Evolutionary conservation across 2,329 filamentous ascomycete genomes (phyloP), one percentile per base, ranked within the genome.

Genomic region (Phialocephala sp.): DNA sequence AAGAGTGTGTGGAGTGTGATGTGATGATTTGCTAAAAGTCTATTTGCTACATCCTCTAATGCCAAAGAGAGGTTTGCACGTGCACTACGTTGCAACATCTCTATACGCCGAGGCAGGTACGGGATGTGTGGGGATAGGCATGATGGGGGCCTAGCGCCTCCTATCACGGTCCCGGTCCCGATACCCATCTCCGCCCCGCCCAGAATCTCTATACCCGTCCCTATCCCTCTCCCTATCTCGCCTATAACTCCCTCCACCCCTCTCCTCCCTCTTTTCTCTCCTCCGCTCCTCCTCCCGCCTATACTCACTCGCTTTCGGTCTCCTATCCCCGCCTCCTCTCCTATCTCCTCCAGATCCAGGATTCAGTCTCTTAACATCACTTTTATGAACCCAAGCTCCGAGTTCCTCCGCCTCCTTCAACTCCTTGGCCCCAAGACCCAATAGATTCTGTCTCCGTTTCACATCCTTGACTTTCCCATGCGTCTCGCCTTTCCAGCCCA

Each of bases 371-470:
- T 81, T 82, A 65, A 82, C 82, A 73, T 86, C 85, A 64, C 85
- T 84, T 63, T 87, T 87, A 66, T 91, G 91, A 14, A 93, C 90
- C 92, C 92, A 96, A 1, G 87, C 89, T 1, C 91, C 92, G 20
- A 96, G 80, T 71, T 96, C 92, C 68, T 92, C 85, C 24, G 82
- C 85, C 43, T 84, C 87, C 56, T 91, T 88, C 18, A 93, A 84
- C 74, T 93, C 89, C 75, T 94, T 97, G 12, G 94, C 94, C 3
- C 94, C 95, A 8, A 98, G 89, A 0, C 95, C 95, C 11, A 98
- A 82, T 63, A 96, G 85, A 65, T 93, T 93, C 18, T 93, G 90
- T 59, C 94, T 87, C 60, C 89, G 85, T 75, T 91, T 89, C 15
- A 89, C 83, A 20, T 88, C 81, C 68, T 87, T 89, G 41, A 88